Conservation (phyloP, 176 grass and related monocot species). For the Areca catechu region DNA sequence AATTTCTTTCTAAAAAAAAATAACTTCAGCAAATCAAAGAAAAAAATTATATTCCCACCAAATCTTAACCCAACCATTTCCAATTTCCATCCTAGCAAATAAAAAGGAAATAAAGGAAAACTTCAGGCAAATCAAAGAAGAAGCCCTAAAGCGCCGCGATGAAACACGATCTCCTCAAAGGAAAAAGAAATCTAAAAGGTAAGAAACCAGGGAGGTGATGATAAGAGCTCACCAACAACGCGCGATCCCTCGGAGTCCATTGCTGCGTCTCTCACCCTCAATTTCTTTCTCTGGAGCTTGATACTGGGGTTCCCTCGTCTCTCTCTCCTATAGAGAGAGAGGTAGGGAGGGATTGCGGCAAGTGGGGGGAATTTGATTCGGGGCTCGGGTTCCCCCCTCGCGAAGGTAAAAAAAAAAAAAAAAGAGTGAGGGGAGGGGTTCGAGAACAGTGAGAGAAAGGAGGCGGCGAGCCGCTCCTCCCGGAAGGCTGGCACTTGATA, state of each 20-base stretch:
- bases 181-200: not conserved
- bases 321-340: not conserved
- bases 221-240: slow-evolving; percentile 21
- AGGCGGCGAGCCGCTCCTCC: slow-evolving; percentile 12
- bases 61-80: too few relatives aligned
- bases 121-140: too few relatives aligned
- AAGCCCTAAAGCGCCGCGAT: too few relatives aligned
- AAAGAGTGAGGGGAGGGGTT: not conserved
- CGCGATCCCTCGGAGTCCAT: slow-evolving; percentile 26
- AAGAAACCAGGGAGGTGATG: not conserved
- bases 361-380: not conserved
- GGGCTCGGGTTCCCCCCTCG: slow-evolving; percentile 3
- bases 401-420: not conserved
- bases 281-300: too few relatives aligned
- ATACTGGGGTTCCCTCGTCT: too few relatives aligned
- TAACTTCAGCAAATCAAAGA: too few relatives aligned
- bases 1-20: too few relatives aligned
- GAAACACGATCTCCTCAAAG: too few relatives aligned
- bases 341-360: not conserved
- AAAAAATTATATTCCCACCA: too few relatives aligned
- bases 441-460: not conserved
- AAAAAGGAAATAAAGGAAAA: too few relatives aligned
- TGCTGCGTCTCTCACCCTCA: not conserved
- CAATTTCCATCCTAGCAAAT: too few relatives aligned
- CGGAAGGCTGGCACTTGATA: too few relatives aligned